Evolutionary conservation across 352 stramenopile genomes (phyloP).

Genomic region (Phytophthora megakarya): DNA sequence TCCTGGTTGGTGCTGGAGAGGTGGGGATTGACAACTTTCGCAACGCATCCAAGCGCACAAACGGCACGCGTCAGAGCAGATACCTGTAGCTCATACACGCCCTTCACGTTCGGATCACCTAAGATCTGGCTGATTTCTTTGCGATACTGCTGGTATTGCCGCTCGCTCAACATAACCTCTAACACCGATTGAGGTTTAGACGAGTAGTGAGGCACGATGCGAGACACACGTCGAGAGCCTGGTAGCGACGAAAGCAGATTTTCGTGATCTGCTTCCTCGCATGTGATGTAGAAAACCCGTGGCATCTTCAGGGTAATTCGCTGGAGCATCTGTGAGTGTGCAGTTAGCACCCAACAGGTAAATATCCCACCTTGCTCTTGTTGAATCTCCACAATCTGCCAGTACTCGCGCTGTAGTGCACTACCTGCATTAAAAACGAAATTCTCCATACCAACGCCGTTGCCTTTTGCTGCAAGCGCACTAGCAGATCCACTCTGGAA

Average conservation of each 20-base stretch:
- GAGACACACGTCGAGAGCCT: constrained; percentile 56
- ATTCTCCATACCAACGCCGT: constrained; percentile 79
- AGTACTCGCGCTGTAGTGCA: constrained; percentile 65
- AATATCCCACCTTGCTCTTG: constrained; percentile 87
- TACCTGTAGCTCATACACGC: constrained; percentile 94
- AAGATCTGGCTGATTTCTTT: constrained; percentile 86
- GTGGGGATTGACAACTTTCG: constrained; percentile 60
- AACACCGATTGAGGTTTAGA: constrained; percentile 65
- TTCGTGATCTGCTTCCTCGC: constrained; percentile 79
- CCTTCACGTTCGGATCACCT: constrained; percentile 74
- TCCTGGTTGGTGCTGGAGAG: constrained; percentile 49
- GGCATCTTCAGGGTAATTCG: constrained; percentile 76
- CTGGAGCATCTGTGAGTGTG: constrained; percentile 70
- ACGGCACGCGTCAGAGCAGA: constrained; percentile 90
- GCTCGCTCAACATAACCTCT: constrained; percentile 71
- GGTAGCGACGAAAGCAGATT: constrained; percentile 64
- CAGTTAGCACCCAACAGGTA: constrained; percentile 96
- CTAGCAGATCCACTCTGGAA: constrained; percentile 39
- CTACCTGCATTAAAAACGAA: constrained; percentile 71
- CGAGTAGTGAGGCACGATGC: constrained; percentile 59
- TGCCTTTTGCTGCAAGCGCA: constrained; percentile 24
- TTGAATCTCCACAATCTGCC: constrained; percentile 85
- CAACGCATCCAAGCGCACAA: constrained; percentile 91
- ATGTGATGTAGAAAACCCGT: constrained; percentile 67
- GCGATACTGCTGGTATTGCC: constrained; percentile 73